Conservation (phyloP, 2,329 filamentous ascomycete genomes). For the Calonectria multiphialidica region DNA sequence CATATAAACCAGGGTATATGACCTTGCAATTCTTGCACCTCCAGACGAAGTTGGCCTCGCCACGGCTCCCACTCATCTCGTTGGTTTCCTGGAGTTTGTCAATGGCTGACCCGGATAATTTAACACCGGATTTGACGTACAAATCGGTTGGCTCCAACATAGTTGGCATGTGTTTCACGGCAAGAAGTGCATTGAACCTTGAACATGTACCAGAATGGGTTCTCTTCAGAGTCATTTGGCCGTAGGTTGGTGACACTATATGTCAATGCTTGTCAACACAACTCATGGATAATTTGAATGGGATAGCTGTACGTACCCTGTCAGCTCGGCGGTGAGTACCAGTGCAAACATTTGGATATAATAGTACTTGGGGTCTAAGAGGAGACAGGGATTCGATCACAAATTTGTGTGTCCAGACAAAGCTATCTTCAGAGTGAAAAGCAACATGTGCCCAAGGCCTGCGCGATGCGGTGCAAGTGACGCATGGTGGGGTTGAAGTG, state of each 20-base stretch:
- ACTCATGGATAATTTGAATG: background rate
- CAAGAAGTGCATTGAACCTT: slow-evolving; percentile 99
- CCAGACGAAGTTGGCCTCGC: slow-evolving; percentile 99
- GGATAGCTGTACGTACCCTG: slow-evolving; percentile 66
- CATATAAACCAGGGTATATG: background rate
- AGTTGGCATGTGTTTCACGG: slow-evolving; percentile 89
- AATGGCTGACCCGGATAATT: background rate
- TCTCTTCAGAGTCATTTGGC: slow-evolving; percentile 83
- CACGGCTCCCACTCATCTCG: slow-evolving; percentile 91
- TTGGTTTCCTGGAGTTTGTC: slow-evolving; percentile 76
- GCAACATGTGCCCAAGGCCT: slow-evolving; percentile 20
- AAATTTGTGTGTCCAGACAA: slow-evolving; percentile 2
- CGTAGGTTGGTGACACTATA: slow-evolving; percentile 88
- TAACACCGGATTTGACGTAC: slow-evolving; percentile 63
- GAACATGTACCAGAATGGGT: slow-evolving; percentile 97
- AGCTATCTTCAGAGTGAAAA: slow-evolving; percentile 24
- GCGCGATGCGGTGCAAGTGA: slow-evolving; percentile 22
- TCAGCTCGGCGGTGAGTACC: slow-evolving; percentile 75
- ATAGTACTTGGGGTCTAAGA: background rate
- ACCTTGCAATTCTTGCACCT: slow-evolving; percentile 99
- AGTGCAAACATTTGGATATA: slow-evolving; percentile 72
- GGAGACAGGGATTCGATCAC: background rate
- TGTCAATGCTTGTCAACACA: slow-evolving; percentile 36
- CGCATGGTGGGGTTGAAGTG: slow-evolving; percentile 37
- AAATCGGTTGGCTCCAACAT: slow-evolving; percentile 88